Evolutionary conservation across 1,284 basidiomycete genomes (phyloP), one percentile per base, ranked within the genome.

Genomic region (Stereum hirsutum): DNA sequence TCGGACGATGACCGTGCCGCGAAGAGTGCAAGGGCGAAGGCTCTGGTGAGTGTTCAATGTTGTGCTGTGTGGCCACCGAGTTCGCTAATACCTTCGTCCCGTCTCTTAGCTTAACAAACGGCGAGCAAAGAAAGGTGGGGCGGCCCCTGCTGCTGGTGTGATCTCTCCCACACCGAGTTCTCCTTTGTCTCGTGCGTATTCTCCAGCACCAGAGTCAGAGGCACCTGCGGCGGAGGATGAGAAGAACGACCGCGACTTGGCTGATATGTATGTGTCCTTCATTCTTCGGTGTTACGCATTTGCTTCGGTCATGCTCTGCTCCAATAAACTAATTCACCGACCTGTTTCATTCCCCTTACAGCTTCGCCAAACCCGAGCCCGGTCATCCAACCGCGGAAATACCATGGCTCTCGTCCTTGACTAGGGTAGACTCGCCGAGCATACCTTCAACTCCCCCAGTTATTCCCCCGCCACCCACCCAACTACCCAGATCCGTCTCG

Each of bases 11-110:
- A 89, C 49, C 75, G 86, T 47, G 82, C 84, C 45, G 77, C 77
- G 8, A 88, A 82, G 61, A 76, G 85, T 48, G 87, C 86, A 2
- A 74, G 86, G 50, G 86, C 82, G 45, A 85, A 83, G 60, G 84
- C 83, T 38, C 55, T 89, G 75, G 87, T 88, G 37, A 26, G 67
- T 57, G 17, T 14, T 44, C 27, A 25, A n/a, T n/a, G n/a, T n/a
- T 23, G 12, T 19, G 38, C 40, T 7, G 20, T 11, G 23, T 30
- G 8, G 10, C 14, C 24, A 25, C 24, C 12, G 20, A 5, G 10
- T 27, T 28, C 45, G 25, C 32, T 34, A 36, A 44, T 24, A 25
- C 42, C 32, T 20, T 46, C 14, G 39, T 43, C 20, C 37, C 45
- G 42, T 37, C 41, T 42, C 86, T 56, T 80, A 82, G 66, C 86